Evolutionary conservation across 179 eudicot genomes (phyloP).

Genomic region (Vitellaria paradoxa): DNA sequence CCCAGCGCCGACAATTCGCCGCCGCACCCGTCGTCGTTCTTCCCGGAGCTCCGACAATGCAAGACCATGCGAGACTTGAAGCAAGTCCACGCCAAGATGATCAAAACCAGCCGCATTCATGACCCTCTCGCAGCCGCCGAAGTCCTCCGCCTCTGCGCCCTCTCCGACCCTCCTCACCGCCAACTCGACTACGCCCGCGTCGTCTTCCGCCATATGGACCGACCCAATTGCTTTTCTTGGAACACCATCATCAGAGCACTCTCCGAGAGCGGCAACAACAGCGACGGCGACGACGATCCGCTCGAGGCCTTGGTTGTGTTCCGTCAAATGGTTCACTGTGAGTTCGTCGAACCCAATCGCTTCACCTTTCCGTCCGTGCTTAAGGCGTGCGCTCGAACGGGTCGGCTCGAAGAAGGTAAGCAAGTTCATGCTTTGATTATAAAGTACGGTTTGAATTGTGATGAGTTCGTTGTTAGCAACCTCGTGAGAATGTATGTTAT

Average conservation of each 20-base stretch:
- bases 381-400: conserved; percentile 41
- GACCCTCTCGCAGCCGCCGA: conserved; percentile 51
- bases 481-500: conserved; percentile 53
- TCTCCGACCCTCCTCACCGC: conserved; percentile 21
- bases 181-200: conserved; percentile 38
- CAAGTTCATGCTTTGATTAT: conserved; percentile 37
- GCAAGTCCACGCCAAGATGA: conserved; percentile 46
- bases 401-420: conserved; percentile 35
- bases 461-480: conserved; percentile 53
- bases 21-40: conserved; percentile 30
- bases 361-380: conserved; percentile 53
- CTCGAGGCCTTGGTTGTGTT: conserved; percentile 29
- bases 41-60: conserved; percentile 43
- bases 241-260: conserved; percentile 59
- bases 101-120: conserved; percentile 46
- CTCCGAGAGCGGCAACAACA: conserved; percentile 19
- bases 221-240: conserved; percentile 49
- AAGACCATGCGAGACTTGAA: conserved; percentile 34
- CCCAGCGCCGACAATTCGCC: neutral
- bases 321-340: conserved; percentile 24
- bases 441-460: conserved; percentile 40
- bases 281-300: conserved; percentile 22
- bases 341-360: conserved; percentile 35
- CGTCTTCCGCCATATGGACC: conserved; percentile 32
- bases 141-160: conserved; percentile 36